Evolutionary conservation across 768 basidiomycete species (phyloP), one percentile per base, ranked within the genome.

Genomic region (Rhodocollybia butyracea): DNA sequence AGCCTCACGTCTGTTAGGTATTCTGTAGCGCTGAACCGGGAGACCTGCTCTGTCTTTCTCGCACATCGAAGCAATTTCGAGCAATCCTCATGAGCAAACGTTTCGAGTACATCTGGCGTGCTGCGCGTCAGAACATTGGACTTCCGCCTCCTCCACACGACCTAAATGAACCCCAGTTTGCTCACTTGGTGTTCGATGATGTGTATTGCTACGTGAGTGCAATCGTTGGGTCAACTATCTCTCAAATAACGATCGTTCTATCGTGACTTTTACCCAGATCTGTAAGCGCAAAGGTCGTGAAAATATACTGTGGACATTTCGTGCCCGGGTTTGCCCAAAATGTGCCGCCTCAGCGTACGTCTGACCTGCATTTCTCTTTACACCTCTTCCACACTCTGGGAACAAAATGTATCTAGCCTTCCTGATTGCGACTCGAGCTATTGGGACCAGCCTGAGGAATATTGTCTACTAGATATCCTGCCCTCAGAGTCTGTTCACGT

Each of bases 181-280:
- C 74, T 7, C 78, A 81, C 59, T 72, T 85, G 31, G 71, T 69
- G 11, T 85, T 80, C 56, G 78, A 76, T n/a, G n/a, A n/a, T 53
- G 74, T 73, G 2, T 72, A 76, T 59, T 85, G 83, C 55, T 76
- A 81, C 66, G 83, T 81, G 60, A 60, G 71, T 24, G 26, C 15
- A n/a, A 21, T 19, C 15, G 21, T n/a, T n/a, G n/a, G n/a, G n/a
- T n/a, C n/a, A n/a, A n/a, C n/a, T 8, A 13, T 40, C 17, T 19
- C 21, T 19, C 7, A n/a, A 2, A 41, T 15, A 2, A n/a, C n/a
- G n/a, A n/a, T 1, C 22, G 8, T 34, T 19, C 22, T 31, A 21
- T 6, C 2, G 22, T 19, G n/a, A n/a, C 11, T 2, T n/a, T n/a
- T 21, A 15, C 22, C 10, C 17, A 41, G n/a, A 41, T 13, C 17